These are phyloP conservation scores for Leccinellum luteum DNA, from an alignment of 768 basidiomycete species.

Conservation along the genomic window DNA sequence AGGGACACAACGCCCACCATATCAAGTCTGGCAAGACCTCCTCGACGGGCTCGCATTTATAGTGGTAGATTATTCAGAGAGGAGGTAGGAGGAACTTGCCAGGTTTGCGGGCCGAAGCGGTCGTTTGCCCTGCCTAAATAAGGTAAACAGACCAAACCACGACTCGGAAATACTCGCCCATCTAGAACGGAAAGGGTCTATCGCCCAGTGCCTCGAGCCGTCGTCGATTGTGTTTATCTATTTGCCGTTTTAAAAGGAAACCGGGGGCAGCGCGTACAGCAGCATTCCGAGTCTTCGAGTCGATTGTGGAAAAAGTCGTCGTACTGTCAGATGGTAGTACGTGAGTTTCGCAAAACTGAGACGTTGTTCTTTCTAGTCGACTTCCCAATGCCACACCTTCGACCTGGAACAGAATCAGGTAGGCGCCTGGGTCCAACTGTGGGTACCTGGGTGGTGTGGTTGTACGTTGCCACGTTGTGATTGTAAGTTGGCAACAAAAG, in stretches of 20 bases:
- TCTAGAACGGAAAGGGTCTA: neutral
- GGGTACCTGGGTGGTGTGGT: too few species aligned
- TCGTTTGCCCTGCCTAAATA: slow-evolving; percentile 2
- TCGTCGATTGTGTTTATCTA: neutral
- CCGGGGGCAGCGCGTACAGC: neutral
- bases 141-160: neutral
- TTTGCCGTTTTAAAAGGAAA: slow-evolving; percentile 7
- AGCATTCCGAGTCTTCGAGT: too few species aligned
- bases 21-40: slow-evolving; percentile 14
- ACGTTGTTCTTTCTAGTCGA: slow-evolving; percentile 21
- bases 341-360: too few species aligned
- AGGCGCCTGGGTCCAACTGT: neutral
- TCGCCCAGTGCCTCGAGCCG: slow-evolving; percentile 6
- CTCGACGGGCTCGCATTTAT: slow-evolving; percentile 2
- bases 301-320: too few species aligned
- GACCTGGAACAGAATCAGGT: slow-evolving; percentile 15
- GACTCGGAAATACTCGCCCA: slow-evolving; percentile 20
- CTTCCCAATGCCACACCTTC: neutral
- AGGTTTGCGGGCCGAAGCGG: slow-evolving; percentile 6
- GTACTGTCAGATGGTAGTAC: too few species aligned
- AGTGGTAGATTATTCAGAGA: neutral
- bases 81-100: slow-evolving; percentile 9
- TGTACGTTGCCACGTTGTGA: too few species aligned
- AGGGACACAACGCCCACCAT: slow-evolving; percentile 13
- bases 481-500: too few species aligned